A percentile compares a stretch with the other conserved stretches of the same genome.
Conservation (phyloP, 768 basidiomycete genomes). For the Cystofilobasidium ferigula region DNA sequence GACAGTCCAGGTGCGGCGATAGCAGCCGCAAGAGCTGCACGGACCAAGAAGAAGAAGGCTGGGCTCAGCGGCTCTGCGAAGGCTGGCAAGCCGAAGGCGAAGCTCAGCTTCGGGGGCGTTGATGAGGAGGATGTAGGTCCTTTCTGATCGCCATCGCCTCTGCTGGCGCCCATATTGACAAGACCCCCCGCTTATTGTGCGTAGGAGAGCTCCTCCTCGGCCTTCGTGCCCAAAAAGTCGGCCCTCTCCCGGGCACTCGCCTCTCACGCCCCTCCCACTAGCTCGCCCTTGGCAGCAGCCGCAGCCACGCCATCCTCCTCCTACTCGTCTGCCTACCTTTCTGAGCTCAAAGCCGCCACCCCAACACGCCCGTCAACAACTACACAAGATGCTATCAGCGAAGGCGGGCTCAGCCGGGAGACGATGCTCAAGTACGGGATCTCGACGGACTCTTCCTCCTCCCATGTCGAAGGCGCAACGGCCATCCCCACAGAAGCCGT, state of each 20-base stretch:
- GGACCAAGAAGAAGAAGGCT: conserved; percentile 8
- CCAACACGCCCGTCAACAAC: conserved; percentile 31
- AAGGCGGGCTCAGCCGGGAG: conserved; percentile 27
- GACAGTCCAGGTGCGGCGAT: conserved; percentile 22
- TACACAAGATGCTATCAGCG: conserved; percentile 29
- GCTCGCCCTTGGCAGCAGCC: neutral
- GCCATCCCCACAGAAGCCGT: conserved; percentile 54
- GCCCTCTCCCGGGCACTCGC: conserved; percentile 19
- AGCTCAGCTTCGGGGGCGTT: conserved; percentile 25
- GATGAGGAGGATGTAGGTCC: conserved; percentile 20
- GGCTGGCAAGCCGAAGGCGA: conserved; percentile 15
- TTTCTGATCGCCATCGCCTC: neutral
- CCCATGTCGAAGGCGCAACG: conserved; percentile 35
- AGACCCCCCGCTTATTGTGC: too few species aligned
- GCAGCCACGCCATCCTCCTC: conserved; percentile 9
- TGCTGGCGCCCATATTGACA: neutral
- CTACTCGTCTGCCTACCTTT: conserved; percentile 63
- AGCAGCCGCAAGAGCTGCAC: conserved; percentile 14
- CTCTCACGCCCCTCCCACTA: conserved; percentile 10
- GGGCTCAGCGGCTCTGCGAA: neutral
- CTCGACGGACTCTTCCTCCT: too few species aligned
- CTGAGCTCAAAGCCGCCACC: conserved; percentile 68
- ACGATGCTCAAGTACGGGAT: conserved; percentile 36
- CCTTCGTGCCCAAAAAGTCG: conserved; percentile 26
- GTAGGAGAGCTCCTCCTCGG: conserved; percentile 17